Conservation (phyloP, 345 rosid species). For the Eucalyptus marginata region DNA sequence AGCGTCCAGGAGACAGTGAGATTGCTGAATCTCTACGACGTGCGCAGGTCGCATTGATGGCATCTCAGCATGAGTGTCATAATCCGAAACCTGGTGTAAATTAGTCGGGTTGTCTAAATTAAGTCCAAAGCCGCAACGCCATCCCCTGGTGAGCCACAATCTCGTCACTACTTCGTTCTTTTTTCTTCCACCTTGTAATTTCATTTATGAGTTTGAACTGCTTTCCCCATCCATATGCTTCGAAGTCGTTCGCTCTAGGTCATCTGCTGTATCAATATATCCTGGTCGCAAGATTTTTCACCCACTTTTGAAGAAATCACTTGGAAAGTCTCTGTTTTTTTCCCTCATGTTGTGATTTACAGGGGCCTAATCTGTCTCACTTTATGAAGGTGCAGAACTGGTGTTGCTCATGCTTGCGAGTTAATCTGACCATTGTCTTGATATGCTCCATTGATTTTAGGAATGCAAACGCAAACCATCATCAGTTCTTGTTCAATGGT, state of each 20-base stretch:
- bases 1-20: slow-evolving; percentile 77
- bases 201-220: background rate
- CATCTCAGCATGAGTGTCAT: slow-evolving; percentile 25
- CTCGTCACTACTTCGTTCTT: background rate
- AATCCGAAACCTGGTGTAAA: slow-evolving; percentile 36
- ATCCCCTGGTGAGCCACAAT: slow-evolving; percentile 36
- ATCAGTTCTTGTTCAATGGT: background rate
- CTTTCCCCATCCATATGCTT: background rate
- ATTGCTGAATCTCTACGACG: slow-evolving; percentile 59
- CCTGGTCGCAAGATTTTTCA: background rate
- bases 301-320: background rate
- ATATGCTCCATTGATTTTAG: background rate
- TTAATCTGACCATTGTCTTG: background rate
- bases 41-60: slow-evolving; percentile 58
- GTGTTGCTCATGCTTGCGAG: background rate
- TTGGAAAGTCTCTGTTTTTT: background rate
- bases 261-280: background rate
- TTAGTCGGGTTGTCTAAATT: slow-evolving; percentile 51
- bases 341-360: background rate
- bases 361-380: background rate
- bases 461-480: background rate
- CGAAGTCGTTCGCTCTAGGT: background rate
- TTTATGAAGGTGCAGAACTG: background rate
- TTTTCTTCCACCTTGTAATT: background rate
- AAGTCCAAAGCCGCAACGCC: slow-evolving; percentile 46